Base-by-base conservation (phyloP, 768 basidiomycete genomes). In the Ramaria sp. region DNA sequence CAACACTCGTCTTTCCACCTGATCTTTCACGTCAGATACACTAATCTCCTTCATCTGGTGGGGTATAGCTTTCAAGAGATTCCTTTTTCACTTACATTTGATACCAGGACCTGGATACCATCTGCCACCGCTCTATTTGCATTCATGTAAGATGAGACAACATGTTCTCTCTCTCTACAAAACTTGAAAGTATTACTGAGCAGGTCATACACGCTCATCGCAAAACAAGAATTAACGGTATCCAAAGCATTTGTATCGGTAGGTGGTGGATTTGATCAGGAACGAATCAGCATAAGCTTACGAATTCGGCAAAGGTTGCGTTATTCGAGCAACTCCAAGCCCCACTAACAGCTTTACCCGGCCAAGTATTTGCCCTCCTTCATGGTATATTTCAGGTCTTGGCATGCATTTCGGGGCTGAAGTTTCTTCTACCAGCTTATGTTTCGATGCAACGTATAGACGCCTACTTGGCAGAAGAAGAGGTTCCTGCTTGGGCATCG, bases 371-470 rank as follows among this genome's bases (percentile, higher is more conserved):
- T 56, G 81, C 82, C 5, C 69, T 85, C 66, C 64, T 85, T 8
- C 71, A 82, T 42, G 82, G 82, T 82, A 55, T 58, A 68, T 52
- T 41, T 20, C 27, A 43, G 50, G 24, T 22, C 7, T 53, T 57
- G 16, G 34, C 27, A 27, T 20, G 12, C 24, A 32, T 48, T 8
- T 32, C n/a, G 25, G 48, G 62, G 30, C 16, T 42, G 60, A 56
- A 55, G 48, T 39, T 50, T 52, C 34, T 16, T 36, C 8, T 47
- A 37, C 61, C 66, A 79, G 81, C 85, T 6, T 82, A 83, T 61
- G 82, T 93, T 20, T 85, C 87, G 3, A 82, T 91, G 78, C 78
- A 84, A 61, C 79, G 88, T 50, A 88, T 93, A 57, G 81, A 89
- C 62, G 72, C 67, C 3, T 89, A 85, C 66, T 70, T 89, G 1